These are phyloP conservation scores for Nyssa sinensis DNA, from an alignment of 148 eudicot species.

Conservation along the genomic window DNA sequence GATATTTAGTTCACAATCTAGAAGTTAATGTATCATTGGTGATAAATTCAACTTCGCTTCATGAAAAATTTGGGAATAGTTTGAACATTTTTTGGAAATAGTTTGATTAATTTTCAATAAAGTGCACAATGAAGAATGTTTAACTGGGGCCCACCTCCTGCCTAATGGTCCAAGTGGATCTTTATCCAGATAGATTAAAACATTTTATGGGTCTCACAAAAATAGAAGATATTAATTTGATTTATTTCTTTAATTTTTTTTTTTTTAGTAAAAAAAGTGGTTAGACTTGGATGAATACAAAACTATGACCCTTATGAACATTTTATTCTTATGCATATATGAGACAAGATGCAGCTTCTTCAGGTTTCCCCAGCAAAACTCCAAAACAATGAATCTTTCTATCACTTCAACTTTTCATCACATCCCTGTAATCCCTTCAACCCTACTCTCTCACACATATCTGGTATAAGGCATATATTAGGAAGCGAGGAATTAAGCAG, in stretches of 20 bases:
- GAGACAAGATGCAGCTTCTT: background rate
- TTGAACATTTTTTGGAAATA: background rate
- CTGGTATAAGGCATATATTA: constrained; percentile 6
- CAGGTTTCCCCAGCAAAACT: background rate
- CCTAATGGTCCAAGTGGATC: background rate
- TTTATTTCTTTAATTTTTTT: too few relatives aligned
- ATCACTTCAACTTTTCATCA: background rate
- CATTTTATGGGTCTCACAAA: background rate
- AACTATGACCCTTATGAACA: constrained; percentile 13
- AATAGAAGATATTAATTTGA: background rate
- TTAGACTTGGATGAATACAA: constrained; percentile 3
- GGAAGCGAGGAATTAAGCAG: background rate
- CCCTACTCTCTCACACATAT: background rate
- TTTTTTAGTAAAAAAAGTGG: too few relatives aligned
- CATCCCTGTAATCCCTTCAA: background rate
- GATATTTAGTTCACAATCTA: too few relatives aligned
- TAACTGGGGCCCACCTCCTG: background rate
- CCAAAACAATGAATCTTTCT: constrained; percentile 14
- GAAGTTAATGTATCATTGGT: too few relatives aligned
- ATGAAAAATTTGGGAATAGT: too few relatives aligned
- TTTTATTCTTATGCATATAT: constrained; percentile 3
- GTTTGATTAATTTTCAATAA: background rate
- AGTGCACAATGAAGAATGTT: background rate
- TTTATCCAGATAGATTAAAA: background rate
- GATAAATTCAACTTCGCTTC: too few relatives aligned